Base-by-base conservation (phyloP, 495 filamentous ascomycete genomes). In the Neurospora pannonica region DNA sequence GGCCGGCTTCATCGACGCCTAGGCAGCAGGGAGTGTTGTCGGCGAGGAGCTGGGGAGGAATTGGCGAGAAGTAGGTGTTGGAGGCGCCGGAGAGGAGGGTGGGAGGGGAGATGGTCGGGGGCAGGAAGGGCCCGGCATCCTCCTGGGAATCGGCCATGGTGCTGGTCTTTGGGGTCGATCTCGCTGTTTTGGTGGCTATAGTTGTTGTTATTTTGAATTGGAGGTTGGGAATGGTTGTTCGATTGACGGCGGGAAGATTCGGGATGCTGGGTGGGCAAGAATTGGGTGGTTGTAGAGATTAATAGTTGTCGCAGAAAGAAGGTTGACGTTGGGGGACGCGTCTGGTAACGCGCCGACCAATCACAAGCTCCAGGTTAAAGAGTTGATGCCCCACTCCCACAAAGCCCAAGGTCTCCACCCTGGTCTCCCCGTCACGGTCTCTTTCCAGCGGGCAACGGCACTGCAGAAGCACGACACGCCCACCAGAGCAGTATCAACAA, bases 1-100 rank as follows among this genome's bases (percentile, higher is more conserved):
- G 90, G 70, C 96, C 96, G 73, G 96, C 96, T 87, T 99, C 96
- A 81, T 99, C 96, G 70, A 99, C 91, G 42, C 96, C 96, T 21
- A 99, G 87, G 38, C 79, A 80, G 81, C 81, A 86, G 36, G 84
- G 79, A 17, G 75, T 74, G 71, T 79, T 80, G 39, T 77, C 15
- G 36, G 75, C 62, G 13, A 88, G 83, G 69, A 88, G 82, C 15
- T 83, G 72, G 0, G 89, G 84, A 5, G 89, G 93, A 4, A 94
- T 86, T 4, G 90, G 85, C 4, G 94, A 95, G 83, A 91, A 94
- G 82, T 97, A 88, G n/a, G 92, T 89, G 82, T 97, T 97, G 73
- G 94, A 93, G 11, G 86, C 85, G 78, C 94, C 95, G 54, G 87
- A 78, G 74, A 94, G 85, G 76, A 97, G 86, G 60, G 83, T 78